Evolutionary conservation across 495 filamentous ascomycete genomes (phyloP).

Genomic region (Aspergillus diversus): DNA sequence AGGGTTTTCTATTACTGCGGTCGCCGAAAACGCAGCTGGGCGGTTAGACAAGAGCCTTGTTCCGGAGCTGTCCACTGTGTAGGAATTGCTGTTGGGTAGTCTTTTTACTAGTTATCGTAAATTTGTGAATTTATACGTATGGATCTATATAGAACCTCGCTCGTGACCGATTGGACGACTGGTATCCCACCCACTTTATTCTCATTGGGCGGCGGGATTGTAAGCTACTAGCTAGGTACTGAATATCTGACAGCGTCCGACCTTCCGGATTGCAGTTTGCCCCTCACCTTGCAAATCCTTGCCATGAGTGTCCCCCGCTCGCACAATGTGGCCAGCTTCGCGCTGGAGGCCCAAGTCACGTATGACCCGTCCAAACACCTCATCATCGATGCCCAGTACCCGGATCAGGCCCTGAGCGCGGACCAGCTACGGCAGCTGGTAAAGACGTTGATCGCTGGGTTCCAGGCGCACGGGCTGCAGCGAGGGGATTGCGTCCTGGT

Average conservation of each 20-base stretch:
- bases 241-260: too few species aligned
- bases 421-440: slow-evolving; percentile 49
- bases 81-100: too few species aligned
- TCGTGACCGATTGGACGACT: too few species aligned
- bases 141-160: too few species aligned
- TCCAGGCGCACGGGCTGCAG: slow-evolving; percentile 48
- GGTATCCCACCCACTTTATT: too few species aligned
- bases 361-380: slow-evolving; percentile 37
- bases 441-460: slow-evolving; percentile 53
- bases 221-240: too few species aligned
- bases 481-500: slow-evolving; percentile 59
- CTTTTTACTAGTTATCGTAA: too few species aligned
- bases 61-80: too few species aligned
- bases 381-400: slow-evolving; percentile 58
- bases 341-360: slow-evolving; percentile 32
- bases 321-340: slow-evolving; percentile 30
- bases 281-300: too few species aligned
- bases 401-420: slow-evolving; percentile 51
- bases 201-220: too few species aligned
- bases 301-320: neutral
- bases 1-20: slow-evolving; percentile 19
- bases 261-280: too few species aligned
- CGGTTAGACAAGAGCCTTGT: neutral
- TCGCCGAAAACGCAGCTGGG: slow-evolving; percentile 6
- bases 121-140: too few species aligned